Base-by-base conservation (phyloP, 2,329 filamentous ascomycete genomes). In the Epichloe brachyelytri region DNA sequence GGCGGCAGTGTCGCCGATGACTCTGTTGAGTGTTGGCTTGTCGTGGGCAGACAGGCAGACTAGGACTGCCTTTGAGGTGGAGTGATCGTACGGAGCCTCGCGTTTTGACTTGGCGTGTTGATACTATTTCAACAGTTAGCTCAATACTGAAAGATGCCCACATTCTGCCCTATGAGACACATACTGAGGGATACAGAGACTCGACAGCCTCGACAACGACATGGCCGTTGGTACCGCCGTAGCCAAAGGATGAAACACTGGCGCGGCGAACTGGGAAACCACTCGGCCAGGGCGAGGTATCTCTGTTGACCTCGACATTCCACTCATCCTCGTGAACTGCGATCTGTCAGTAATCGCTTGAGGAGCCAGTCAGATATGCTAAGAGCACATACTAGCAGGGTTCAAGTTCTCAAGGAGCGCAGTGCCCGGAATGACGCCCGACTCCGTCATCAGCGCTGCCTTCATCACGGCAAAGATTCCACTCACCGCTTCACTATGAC, bases 401-500 rank as follows among this genome's bases (percentile, higher is more conserved):
- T 11, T 46, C 6, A n/a, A 30, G 15, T 46, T 46, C 8, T 14
- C 5, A n/a, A 46, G 6, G 8, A 14, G 22, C 17, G 22, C 11
- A 7, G 30, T 36, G 4, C 22, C 14, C 3, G 58, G 59, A 39
- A 64, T 62, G 3, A 55, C 34, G n/a, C 54, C 57, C 5, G 53
- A 49, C 50, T 65, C 57, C 12, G 64, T 47, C 2, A 56, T 57
- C 26, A 63, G 43, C 1, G 54, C 53, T 5, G 56, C 51, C 51
- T 63, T 64, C 48, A 64, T 60, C 17, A 64, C 7, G 34, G 59
- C 56, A 7, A 59, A 55, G 1, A 64, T 49, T 3, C 61, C 62
- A 1, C 57, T 51, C 3, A 52, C 54, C n/a, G 56, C 59, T 50
- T 63, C 62, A 14, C 55, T 33, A 52, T 65, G 63, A 15, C 63